phyloP scores from a whole-genome alignment of 2,329 filamentous ascomycete species.

The Xylariaceae sp. region DNA sequence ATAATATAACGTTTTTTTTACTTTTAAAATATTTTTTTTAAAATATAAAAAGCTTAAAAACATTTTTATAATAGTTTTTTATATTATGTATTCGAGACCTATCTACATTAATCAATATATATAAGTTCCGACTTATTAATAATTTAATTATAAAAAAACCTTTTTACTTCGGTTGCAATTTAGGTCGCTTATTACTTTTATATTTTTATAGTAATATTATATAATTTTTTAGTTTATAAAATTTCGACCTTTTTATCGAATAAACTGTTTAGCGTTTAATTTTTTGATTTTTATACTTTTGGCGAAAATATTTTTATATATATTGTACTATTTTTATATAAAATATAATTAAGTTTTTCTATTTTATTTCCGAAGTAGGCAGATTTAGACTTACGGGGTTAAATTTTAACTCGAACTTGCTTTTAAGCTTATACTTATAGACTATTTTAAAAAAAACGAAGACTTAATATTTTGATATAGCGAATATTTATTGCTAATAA shows the following conservation, averaged over 20 bases:
- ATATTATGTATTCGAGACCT: background rate
- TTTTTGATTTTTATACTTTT: background rate
- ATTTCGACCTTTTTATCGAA: background rate
- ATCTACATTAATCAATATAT: background rate
- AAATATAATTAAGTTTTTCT: background rate
- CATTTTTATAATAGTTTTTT: conserved; percentile 1
- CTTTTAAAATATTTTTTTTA: background rate
- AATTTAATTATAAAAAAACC: background rate
- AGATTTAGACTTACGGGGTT: too few relatives aligned
- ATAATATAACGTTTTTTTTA: background rate
- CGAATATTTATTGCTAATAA: too few relatives aligned
- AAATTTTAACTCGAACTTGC: too few relatives aligned
- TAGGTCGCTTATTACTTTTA: background rate
- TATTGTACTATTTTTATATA: background rate
- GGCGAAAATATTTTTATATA: background rate
- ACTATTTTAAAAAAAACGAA: background rate
- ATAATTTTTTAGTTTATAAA: background rate
- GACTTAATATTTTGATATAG: background rate
- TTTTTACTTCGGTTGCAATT: background rate
- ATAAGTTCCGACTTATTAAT: background rate
- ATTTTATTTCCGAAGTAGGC: too few relatives aligned
- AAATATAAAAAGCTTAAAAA: background rate
- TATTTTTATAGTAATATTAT: background rate
- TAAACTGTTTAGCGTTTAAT: background rate
- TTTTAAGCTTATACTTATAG: too few relatives aligned